Evolutionary conservation across 768 basidiomycete species (phyloP).

Genomic region (Cyclocybe cylindracea): DNA sequence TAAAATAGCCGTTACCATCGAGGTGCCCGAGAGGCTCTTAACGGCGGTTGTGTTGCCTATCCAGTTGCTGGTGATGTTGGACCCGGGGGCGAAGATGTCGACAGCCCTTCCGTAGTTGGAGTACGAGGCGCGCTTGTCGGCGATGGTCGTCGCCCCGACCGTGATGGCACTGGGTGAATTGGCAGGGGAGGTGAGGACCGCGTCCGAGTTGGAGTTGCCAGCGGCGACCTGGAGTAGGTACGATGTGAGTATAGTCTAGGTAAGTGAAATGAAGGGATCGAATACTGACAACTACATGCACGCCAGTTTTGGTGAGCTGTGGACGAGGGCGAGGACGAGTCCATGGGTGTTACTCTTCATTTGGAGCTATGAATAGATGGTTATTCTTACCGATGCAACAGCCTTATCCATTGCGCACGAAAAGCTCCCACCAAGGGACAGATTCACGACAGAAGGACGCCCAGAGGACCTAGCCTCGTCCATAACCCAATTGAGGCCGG

Average conservation of each 20-base stretch:
- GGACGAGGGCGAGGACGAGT: not conserved
- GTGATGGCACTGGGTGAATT: slow-evolving; percentile 35
- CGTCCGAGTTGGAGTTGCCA: slow-evolving; percentile 35
- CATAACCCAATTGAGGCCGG: slow-evolving; percentile 33
- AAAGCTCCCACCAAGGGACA: slow-evolving; percentile 36
- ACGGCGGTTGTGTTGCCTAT: slow-evolving; percentile 24
- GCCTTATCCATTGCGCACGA: slow-evolving; percentile 31
- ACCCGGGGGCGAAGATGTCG: slow-evolving; percentile 43
- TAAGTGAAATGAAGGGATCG: not conserved
- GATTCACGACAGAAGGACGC: slow-evolving; percentile 32
- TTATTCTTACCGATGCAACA: slow-evolving; percentile 20
- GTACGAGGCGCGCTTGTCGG: slow-evolving; percentile 33
- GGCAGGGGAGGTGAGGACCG: slow-evolving; percentile 33
- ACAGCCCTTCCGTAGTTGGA: slow-evolving; percentile 46
- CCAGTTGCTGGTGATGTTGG: slow-evolving; percentile 30
- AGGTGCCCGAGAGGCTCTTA: slow-evolving; percentile 28
- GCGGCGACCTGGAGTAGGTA: slow-evolving; percentile 38
- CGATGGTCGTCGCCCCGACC: slow-evolving; percentile 39
- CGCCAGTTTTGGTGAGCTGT: slow-evolving; percentile 28
- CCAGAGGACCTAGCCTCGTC: slow-evolving; percentile 16
- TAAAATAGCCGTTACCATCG: slow-evolving; percentile 20
- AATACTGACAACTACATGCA: slow-evolving; percentile 26
- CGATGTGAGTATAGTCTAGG: too few species aligned
- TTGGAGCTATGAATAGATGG: not conserved
- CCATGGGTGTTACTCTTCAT: not conserved